A percentile compares a stretch with the other conserved stretches of the same genome.
Conservation (phyloP, 2,329 filamentous ascomycete genomes). For the Fusarium sp. region DNA sequence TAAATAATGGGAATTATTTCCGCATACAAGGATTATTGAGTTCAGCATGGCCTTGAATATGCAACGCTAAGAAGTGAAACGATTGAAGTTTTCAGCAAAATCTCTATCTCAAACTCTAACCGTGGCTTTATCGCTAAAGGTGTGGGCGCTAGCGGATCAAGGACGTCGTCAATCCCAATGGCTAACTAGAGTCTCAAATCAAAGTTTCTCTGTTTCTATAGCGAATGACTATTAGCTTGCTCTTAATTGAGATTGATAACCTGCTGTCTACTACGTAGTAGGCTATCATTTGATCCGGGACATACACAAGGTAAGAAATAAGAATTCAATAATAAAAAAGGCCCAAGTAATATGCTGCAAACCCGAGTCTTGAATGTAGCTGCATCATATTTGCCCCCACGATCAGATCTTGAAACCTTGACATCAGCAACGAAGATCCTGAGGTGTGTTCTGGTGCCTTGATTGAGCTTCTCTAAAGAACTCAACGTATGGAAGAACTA, state of each 20-base stretch:
- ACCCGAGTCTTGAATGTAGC: constrained; percentile 27
- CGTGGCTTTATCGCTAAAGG: constrained; percentile 25
- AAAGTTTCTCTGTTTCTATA: background rate
- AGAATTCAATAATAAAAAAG: background rate
- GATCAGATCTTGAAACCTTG: constrained; percentile 16
- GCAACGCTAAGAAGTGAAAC: constrained; percentile 29
- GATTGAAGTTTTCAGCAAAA: constrained; percentile 20
- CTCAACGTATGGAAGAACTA: background rate
- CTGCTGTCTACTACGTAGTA: background rate
- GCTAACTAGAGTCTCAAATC: constrained; percentile 12
- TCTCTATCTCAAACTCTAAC: constrained; percentile 34
- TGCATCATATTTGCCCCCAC: constrained; percentile 28
- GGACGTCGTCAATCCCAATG: constrained; percentile 11
- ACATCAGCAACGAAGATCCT: constrained; percentile 5
- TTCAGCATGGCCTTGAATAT: background rate
- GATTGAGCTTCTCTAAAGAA: background rate
- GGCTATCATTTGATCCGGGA: background rate
- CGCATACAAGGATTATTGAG: background rate
- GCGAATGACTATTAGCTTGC: background rate
- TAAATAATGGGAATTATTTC: background rate
- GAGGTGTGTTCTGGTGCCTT: background rate
- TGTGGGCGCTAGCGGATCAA: constrained; percentile 29
- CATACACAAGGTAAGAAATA: background rate
- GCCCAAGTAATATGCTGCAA: background rate
- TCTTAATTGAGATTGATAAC: background rate